Evolutionary conservation across 331 rosid genomes (phyloP).

Genomic region (Malus hybrid): DNA sequence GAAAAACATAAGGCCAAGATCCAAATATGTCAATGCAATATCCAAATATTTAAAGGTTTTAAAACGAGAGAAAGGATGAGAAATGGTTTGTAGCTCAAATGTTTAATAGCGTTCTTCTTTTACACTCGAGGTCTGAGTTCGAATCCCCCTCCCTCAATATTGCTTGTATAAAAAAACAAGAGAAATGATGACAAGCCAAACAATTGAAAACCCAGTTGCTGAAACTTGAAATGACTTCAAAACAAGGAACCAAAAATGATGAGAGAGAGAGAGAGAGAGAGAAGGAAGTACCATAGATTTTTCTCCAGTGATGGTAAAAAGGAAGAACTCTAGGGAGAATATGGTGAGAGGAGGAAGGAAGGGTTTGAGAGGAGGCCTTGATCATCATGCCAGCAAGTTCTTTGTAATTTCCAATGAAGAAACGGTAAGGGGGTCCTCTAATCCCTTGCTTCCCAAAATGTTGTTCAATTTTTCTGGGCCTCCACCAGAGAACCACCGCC

Average conservation of each 20-base stretch:
- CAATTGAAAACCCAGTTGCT: slow-evolving; percentile 10
- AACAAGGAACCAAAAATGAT: not conserved
- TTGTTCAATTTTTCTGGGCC: slow-evolving; percentile 60
- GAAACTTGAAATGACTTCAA: not conserved
- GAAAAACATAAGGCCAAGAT: too few relatives aligned
- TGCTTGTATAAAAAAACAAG: not conserved
- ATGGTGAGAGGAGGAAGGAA: slow-evolving; percentile 80
- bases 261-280: not conserved
- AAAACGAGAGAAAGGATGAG: not conserved
- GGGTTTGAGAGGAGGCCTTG: slow-evolving; percentile 82
- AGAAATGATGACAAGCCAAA: not conserved
- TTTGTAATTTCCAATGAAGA: slow-evolving; percentile 88
- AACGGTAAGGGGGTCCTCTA: slow-evolving; percentile 89
- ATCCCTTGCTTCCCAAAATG: slow-evolving; percentile 87
- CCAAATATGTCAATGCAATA: not conserved
- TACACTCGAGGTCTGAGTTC: not conserved
- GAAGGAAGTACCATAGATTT: slow-evolving; percentile 63
- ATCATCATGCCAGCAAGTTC: slow-evolving; percentile 80
- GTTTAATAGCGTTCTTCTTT: too few relatives aligned
- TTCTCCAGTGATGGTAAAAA: slow-evolving; percentile 96
- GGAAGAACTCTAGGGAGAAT: slow-evolving; percentile 94
- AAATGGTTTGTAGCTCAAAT: too few relatives aligned
- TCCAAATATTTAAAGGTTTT: not conserved
- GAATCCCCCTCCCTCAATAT: not conserved
- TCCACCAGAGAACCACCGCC: slow-evolving; percentile 72